phyloP scores from a whole-genome alignment of 164 flowering plant species.

The Sextonia rubra region DNA sequence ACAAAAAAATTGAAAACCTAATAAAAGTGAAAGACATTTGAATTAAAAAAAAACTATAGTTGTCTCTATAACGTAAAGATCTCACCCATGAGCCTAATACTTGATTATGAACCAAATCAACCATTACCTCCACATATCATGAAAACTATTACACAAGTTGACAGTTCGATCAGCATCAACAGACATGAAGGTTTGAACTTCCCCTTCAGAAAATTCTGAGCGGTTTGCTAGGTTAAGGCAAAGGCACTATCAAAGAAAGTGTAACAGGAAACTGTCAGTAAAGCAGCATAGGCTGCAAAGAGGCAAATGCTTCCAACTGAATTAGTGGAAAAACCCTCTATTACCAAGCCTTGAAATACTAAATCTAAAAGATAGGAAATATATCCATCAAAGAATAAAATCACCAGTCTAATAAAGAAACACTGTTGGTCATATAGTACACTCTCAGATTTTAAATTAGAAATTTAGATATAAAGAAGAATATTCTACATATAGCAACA shows the following conservation, averaged over 20 bases:
- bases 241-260: slow-evolving; percentile 52
- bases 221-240: slow-evolving; percentile 58
- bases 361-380: not conserved
- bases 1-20: too few relatives aligned
- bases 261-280: slow-evolving; percentile 6
- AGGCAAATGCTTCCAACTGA: not conserved
- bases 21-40: too few relatives aligned
- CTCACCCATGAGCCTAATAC: too few relatives aligned
- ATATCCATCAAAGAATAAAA: too few relatives aligned
- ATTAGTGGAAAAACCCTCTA: not conserved
- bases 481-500: not conserved
- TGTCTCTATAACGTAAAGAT: too few relatives aligned
- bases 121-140: slow-evolving; percentile 91
- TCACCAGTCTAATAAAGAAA: not conserved
- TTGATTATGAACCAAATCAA: not conserved
- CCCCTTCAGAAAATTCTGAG: slow-evolving; percentile 86
- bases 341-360: not conserved
- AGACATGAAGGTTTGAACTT: slow-evolving; percentile 98
- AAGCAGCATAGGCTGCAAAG: not conserved
- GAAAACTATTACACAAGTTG: slow-evolving; percentile 85
- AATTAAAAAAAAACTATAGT: too few relatives aligned
- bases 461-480: not conserved
- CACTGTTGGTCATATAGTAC: not conserved
- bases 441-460: not conserved
- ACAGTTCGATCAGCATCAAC: slow-evolving; percentile 92